Percentiles rank a stretch among this genome's conserved stretches.
phyloP scores from a whole-genome alignment of 1,139 yeast species.

The Candida gigantensis region DNA sequence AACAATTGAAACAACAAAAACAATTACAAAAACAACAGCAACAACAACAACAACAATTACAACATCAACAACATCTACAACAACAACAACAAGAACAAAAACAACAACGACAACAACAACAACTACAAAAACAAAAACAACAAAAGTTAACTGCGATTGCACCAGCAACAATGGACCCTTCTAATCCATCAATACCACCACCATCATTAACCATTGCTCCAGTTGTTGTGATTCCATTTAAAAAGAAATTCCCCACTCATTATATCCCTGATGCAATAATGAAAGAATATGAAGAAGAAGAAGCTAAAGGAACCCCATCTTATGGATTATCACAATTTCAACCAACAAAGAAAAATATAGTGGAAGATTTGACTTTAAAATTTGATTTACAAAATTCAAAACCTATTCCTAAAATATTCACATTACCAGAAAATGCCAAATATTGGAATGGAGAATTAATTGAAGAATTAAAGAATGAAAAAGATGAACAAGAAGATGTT shows the following conservation, averaged over 20 bases:
- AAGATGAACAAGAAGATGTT: conserved; percentile 23
- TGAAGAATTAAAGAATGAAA: conserved; percentile 29
- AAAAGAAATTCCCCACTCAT: conserved; percentile 35
- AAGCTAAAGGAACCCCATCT: conserved; percentile 9
- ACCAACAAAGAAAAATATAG: conserved; percentile 42
- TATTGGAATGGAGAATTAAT: conserved; percentile 24
- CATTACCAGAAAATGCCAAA: conserved; percentile 34
- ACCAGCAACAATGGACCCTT: conserved; percentile 1
- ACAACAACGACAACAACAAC: conserved; percentile 1
- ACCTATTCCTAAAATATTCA: conserved; percentile 30
- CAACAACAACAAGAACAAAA: not conserved
- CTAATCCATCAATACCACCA: not conserved
- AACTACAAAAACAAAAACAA: conserved; percentile 7
- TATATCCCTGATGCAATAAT: conserved; percentile 36
- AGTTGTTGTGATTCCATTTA: conserved; percentile 13
- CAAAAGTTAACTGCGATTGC: conserved; percentile 2
- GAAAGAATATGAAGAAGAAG: conserved; percentile 19
- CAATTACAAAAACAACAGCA: conserved; percentile 8
- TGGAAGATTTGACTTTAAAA: conserved; percentile 36
- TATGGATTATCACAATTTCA: conserved; percentile 26
- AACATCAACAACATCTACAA: conserved; percentile 3
- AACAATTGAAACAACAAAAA: conserved; percentile 1
- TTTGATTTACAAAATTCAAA: conserved; percentile 44
- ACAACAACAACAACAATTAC: conserved; percentile 1
- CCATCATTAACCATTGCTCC: not conserved